phyloP scores from a whole-genome alignment of 495 filamentous ascomycete species.

The Aspergillus cavernicola region DNA sequence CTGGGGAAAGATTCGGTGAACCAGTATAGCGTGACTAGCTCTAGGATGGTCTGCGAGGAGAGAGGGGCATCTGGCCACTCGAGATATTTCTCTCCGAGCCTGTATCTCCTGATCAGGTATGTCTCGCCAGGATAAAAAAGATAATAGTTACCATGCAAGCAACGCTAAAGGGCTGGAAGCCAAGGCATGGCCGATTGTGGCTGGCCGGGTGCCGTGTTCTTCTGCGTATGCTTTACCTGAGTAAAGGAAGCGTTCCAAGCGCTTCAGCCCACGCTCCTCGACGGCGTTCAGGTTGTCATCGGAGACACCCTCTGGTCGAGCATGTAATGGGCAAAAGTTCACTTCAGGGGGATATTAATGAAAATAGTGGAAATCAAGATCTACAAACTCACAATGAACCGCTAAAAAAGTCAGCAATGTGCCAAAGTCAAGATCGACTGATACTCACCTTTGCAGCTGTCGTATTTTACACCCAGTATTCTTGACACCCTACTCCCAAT shows the following conservation, averaged over 20 bases:
- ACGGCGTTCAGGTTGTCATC: conserved; percentile 39
- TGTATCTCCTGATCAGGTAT: conserved; percentile 17
- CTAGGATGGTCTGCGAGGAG: conserved; percentile 51
- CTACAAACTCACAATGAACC: conserved; percentile 28
- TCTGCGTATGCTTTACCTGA: conserved; percentile 50
- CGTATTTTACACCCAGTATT: conserved; percentile 35
- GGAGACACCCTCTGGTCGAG: conserved; percentile 53
- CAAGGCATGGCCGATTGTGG: conserved; percentile 59
- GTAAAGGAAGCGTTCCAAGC: conserved; percentile 28
- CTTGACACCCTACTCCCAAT: conserved; percentile 53
- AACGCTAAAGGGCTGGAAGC: conserved; percentile 56
- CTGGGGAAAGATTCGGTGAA: conserved; percentile 56
- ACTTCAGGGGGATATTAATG: conserved; percentile 16
- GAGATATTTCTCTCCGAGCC: conserved; percentile 66
- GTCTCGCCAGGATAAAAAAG: not conserved
- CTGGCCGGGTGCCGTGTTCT: conserved; percentile 57
- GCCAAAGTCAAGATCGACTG: not conserved
- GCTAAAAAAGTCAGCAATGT: conserved; percentile 19
- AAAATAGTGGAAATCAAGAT: not conserved
- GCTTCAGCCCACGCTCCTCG: conserved; percentile 33
- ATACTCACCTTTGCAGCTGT: conserved; percentile 43
- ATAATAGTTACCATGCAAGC: conserved; percentile 55
- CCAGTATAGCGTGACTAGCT: conserved; percentile 61
- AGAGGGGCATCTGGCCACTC: conserved; percentile 58
- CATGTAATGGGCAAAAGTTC: conserved; percentile 39